Evolutionary conservation across 495 filamentous ascomycete species (phyloP).

Genomic region (Mytilinidion resinicola): DNA sequence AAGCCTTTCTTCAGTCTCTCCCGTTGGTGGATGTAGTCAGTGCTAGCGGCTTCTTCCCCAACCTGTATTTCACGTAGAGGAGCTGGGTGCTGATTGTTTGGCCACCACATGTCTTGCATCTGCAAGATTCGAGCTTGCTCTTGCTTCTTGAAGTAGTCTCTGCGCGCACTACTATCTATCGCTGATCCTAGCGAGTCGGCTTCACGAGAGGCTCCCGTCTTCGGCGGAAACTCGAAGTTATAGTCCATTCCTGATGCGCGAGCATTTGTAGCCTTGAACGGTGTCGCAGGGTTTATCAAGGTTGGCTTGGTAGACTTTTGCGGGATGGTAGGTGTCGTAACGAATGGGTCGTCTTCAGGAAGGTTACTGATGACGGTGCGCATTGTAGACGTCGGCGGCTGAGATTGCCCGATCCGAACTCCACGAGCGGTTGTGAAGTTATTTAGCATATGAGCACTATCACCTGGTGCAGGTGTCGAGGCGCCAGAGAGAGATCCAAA

Average conservation of each 20-base stretch:
- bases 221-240: constrained; percentile 8
- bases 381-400: not conserved
- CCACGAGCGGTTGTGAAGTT: not conserved
- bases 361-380: not conserved
- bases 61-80: constrained; percentile 8
- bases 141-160: constrained; percentile 2
- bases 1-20: constrained; percentile 11
- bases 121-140: constrained; percentile 18
- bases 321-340: not conserved
- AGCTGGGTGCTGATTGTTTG: constrained; percentile 1
- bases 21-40: constrained; percentile 2
- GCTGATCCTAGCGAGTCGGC: not conserved
- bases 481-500: constrained; percentile 13
- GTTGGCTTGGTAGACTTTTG: not conserved
- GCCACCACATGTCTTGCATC: constrained; percentile 1
- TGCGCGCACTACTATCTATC: not conserved
- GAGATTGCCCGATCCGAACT: not conserved
- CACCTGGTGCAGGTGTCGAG: not conserved
- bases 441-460: not conserved
- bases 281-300: not conserved
- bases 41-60: constrained; percentile 17
- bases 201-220: not conserved
- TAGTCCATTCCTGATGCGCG: constrained; percentile 10
- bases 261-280: not conserved
- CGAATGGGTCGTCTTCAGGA: not conserved